phyloP scores from a whole-genome alignment of 768 basidiomycete genomes.

The Lactarius akahatsu region DNA sequence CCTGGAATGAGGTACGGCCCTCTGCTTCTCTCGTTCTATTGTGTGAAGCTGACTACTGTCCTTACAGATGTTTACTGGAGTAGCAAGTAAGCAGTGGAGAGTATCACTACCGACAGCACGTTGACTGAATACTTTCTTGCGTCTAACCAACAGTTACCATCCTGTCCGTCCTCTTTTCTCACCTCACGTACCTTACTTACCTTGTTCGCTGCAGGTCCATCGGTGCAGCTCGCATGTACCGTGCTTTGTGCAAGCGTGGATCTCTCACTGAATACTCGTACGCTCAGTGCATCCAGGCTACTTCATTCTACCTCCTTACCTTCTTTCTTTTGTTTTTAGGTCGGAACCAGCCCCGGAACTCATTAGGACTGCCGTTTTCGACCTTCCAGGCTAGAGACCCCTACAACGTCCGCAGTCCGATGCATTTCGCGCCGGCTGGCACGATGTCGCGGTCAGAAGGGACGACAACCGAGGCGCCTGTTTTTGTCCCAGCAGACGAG shows the following conservation, averaged over 20 bases:
- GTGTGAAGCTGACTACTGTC: not conserved
- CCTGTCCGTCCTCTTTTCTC: constrained; percentile 5
- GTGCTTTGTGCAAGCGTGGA: constrained; percentile 5
- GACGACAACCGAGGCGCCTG: constrained; percentile 2
- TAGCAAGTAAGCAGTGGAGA: constrained; percentile 7
- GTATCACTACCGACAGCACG: not conserved
- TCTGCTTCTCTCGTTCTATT: not conserved
- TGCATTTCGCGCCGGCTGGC: not conserved
- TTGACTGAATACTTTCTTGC: not conserved
- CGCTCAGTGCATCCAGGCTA: not conserved
- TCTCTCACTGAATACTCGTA: constrained; percentile 20
- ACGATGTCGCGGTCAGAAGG: not conserved
- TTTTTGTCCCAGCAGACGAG: constrained; percentile 1
- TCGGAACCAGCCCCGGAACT: not conserved
- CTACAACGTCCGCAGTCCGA: not conserved
- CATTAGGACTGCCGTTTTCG: not conserved
- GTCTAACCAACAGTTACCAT: not conserved
- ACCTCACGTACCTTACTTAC: not conserved
- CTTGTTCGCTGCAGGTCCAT: constrained; percentile 3
- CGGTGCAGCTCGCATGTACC: constrained; percentile 21
- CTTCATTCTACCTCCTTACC: not conserved
- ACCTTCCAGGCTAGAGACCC: not conserved
- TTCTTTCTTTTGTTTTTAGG: not conserved
- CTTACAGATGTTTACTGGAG: constrained; percentile 5
- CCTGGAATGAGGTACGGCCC: constrained; percentile 14